Conservation (phyloP, 768 basidiomycete species). For the Leucocoprinus birnbaumii region DNA sequence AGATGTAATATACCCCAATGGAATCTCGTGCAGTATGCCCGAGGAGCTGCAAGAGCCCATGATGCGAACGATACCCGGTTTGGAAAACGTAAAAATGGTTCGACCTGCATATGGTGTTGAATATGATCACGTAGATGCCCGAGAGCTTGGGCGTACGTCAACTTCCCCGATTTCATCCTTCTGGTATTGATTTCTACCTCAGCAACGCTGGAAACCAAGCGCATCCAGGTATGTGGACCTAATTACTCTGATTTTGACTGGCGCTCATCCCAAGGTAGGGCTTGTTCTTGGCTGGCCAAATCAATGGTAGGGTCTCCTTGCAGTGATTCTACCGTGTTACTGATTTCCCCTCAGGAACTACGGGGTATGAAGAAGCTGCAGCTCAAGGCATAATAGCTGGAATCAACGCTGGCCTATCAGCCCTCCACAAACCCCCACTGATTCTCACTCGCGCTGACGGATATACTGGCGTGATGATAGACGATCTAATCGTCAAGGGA, state of each 20-base stretch:
- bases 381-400: conserved; percentile 89
- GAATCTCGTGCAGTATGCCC: conserved; percentile 84
- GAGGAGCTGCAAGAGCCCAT: conserved; percentile 82
- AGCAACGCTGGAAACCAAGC: conserved; percentile 86
- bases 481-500: conserved; percentile 85
- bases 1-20: conserved; percentile 91
- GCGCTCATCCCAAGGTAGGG: conserved; percentile 40
- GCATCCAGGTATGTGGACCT: conserved; percentile 53
- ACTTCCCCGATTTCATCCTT: not conserved
- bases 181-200: conserved; percentile 1
- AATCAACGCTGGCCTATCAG: conserved; percentile 79
- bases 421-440: conserved; percentile 52
- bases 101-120: conserved; percentile 90
- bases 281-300: conserved; percentile 86
- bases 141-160: conserved; percentile 69
- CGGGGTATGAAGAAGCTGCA: conserved; percentile 93
- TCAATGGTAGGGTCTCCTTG: conserved; percentile 55
- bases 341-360: conserved; percentile 49
- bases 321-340: not conserved
- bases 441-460: conserved; percentile 81
- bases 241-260: not conserved
- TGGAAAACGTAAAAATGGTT: conserved; percentile 83
- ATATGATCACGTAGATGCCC: conserved; percentile 87
- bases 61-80: conserved; percentile 80
- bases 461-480: conserved; percentile 88